Evolutionary conservation across 2,329 filamentous ascomycete species (phyloP), one percentile per base, ranked within the genome.

Genomic region (Fusarium sp.): DNA sequence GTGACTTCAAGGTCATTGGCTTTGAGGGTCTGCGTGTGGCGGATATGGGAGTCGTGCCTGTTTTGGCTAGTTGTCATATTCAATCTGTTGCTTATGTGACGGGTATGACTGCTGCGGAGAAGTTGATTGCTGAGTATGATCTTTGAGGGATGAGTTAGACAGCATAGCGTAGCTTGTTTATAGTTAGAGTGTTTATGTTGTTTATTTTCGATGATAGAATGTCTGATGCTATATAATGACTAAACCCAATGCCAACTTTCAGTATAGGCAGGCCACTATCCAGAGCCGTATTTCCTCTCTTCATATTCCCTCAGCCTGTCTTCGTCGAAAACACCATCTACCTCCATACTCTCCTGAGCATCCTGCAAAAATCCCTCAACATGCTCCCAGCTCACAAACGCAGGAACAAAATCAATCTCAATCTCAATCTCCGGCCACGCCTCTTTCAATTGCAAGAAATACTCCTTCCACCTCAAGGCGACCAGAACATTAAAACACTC

Each of bases 1-100:
- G 13, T 8, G 50, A 73, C 14, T 74, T 74, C 7, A 60, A 60
- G 37, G 25, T 74, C 1, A 55, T 70, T 7, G 72, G 72, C 1
- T 61, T 74, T 8, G 58, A 74, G 13, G 66, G 64, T 12, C 48
- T 74, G 28, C 65, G 72, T 11, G 23, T 74, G 8, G 70, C 65
- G 6, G 72, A 74, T 41, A 71, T 73, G 65, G 68, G 72, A 7
- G 68, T 73, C 7, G 66, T 70, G n/a, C 72, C 72, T 16, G 42
- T 74, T n/a, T 78, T 88, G 67, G 79, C 73, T 70, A 87, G 80
- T 71, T 82, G 82, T 49, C 86, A 89, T 73, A 81, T 82, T 0
- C 85, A 88, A 73, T 79, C 82, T 8, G 83, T 83, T 9, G 86
- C 86, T 3, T 89, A 88, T 74, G 77, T 86, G 4, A 84, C 84